Evolutionary conservation across 163 green algal species (phyloP).

Genomic region (Chlamydomonas reinhardtii): DNA sequence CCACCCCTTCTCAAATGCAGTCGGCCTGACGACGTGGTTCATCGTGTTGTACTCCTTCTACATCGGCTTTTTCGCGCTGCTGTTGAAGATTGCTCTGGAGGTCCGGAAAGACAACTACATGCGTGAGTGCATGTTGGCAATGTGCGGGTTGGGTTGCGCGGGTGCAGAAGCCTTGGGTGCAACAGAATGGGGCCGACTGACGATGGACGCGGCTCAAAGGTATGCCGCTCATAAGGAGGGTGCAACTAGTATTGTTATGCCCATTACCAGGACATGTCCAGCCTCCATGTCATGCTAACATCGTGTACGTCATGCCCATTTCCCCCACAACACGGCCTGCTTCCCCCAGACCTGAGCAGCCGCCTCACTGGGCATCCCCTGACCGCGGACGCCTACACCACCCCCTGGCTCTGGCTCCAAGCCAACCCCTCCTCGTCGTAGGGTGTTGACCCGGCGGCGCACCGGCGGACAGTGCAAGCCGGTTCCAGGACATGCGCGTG

Average conservation of each 20-base stretch:
- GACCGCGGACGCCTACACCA: conserved; percentile 1
- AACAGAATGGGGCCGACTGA: too few relatives aligned
- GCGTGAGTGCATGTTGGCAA: conserved; percentile 21
- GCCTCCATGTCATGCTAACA: too few relatives aligned
- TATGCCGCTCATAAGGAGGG: too few relatives aligned
- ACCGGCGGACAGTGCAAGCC: too few relatives aligned
- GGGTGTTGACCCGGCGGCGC: too few relatives aligned
- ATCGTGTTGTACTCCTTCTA: conserved; percentile 15
- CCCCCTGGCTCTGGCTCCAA: conserved; percentile 31
- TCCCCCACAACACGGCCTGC: background rate
- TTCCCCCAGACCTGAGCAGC: conserved; percentile 11
- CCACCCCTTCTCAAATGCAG: background rate
- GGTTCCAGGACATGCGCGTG: too few relatives aligned
- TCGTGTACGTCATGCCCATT: too few relatives aligned
- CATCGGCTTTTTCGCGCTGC: conserved; percentile 30
- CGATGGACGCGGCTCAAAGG: too few relatives aligned
- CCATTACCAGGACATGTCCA: too few relatives aligned
- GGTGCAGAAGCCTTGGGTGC: too few relatives aligned
- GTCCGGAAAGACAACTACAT: conserved; percentile 41
- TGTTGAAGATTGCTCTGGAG: conserved; percentile 22
- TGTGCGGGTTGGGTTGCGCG: too few relatives aligned
- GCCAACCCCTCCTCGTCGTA: background rate
- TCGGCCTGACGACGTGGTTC: conserved; percentile 15
- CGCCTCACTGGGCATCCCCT: background rate
- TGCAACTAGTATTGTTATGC: too few relatives aligned